Evolutionary conservation across 139 green algal species (phyloP).

Genomic region (Chlamydomonas incerta): DNA sequence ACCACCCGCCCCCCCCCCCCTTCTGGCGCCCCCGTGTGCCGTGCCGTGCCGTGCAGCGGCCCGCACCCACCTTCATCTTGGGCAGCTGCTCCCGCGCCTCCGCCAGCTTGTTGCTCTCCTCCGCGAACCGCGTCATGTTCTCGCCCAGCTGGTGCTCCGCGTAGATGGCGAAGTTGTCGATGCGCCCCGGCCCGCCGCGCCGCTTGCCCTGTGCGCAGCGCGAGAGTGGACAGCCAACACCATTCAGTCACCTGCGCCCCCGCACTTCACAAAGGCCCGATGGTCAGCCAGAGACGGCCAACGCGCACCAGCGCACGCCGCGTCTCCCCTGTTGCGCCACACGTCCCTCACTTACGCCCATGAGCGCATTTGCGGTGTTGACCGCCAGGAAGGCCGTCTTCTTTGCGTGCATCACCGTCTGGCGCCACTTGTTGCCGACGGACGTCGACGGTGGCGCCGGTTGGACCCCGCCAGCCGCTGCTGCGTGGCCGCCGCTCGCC

Average conservation of each 20-base stretch:
- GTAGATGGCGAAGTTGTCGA: constrained; percentile 36
- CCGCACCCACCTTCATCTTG: neutral
- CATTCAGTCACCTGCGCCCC: too few relatives aligned
- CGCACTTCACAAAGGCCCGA: too few relatives aligned
- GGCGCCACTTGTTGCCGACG: neutral
- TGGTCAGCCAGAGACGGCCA: too few relatives aligned
- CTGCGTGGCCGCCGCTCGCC: neutral
- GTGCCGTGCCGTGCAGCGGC: too few relatives aligned
- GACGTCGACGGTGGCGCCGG: too few relatives aligned
- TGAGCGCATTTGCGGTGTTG: too few relatives aligned
- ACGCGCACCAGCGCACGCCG: too few relatives aligned
- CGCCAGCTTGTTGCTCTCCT: constrained; percentile 6
- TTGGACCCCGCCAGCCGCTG: too few relatives aligned
- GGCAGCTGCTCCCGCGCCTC: constrained; percentile 19
- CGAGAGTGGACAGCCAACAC: too few relatives aligned
- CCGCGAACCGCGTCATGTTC: constrained; percentile 10
- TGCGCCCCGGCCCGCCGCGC: neutral
- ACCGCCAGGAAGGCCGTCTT: constrained; percentile 38
- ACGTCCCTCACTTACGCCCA: too few relatives aligned
- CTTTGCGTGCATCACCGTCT: constrained; percentile 38
- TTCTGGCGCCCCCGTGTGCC: too few relatives aligned
- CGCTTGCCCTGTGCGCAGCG: constrained; percentile 22
- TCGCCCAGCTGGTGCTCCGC: constrained; percentile 43
- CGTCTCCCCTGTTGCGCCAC: neutral
- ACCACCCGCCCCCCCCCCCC: too few relatives aligned